Evolutionary conservation across 441 rosid genomes (phyloP).

Genomic region (Adansonia grandidieri): DNA sequence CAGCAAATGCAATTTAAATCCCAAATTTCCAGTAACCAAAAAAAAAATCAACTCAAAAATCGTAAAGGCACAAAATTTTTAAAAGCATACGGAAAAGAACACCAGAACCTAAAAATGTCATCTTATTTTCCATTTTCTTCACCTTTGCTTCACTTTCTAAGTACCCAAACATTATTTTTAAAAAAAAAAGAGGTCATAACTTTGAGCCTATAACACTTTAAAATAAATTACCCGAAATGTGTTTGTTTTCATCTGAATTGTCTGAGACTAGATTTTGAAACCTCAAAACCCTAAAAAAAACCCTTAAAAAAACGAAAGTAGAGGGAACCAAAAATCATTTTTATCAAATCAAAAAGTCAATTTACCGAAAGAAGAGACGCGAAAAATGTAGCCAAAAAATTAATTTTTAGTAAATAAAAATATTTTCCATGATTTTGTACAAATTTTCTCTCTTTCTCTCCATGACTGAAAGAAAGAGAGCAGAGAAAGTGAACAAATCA

Average conservation of each 20-base stretch:
- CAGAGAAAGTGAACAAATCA: not conserved
- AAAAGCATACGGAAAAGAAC: not conserved
- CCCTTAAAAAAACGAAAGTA: not conserved
- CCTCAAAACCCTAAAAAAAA: not conserved
- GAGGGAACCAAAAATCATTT: not conserved
- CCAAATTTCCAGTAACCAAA: not conserved
- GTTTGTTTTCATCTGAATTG: conserved; percentile 8
- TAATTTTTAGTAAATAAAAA: not conserved
- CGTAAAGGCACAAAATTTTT: not conserved
- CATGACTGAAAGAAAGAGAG: not conserved
- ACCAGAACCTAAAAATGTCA: not conserved
- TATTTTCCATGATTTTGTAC: not conserved
- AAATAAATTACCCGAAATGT: conserved; percentile 16
- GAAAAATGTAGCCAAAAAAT: not conserved
- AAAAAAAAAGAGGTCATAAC: not conserved
- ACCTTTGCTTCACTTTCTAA: not conserved
- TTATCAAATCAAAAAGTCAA: not conserved
- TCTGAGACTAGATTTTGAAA: not conserved
- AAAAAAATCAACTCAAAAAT: conserved; percentile 1
- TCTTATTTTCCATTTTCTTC: not conserved
- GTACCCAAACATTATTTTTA: not conserved
- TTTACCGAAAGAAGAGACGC: not conserved
- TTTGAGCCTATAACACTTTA: not conserved
- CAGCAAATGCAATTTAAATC: no score
- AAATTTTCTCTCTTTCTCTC: not conserved